phyloP scores from a whole-genome alignment of 768 basidiomycete species.

The Asterophora lycoperdoides region DNA sequence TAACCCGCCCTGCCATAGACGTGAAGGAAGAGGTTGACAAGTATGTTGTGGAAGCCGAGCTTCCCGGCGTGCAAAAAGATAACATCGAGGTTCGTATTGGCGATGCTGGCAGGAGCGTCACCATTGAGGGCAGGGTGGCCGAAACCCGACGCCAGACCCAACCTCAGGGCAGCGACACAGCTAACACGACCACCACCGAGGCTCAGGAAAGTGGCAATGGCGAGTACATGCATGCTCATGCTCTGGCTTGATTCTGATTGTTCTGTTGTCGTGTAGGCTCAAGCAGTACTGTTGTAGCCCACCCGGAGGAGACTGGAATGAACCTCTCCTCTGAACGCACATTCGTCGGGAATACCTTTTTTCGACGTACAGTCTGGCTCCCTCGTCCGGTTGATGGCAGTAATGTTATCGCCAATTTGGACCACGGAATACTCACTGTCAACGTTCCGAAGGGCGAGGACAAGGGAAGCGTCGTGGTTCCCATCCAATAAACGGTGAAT shows the following conservation, averaged over 20 bases:
- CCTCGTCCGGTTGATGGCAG: slow-evolving; percentile 57
- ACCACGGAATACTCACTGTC: slow-evolving; percentile 66
- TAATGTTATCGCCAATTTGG: slow-evolving; percentile 58
- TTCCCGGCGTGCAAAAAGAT: slow-evolving; percentile 78
- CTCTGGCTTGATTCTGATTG: neutral
- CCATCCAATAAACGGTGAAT: slow-evolving; percentile 25
- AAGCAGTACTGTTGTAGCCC: slow-evolving; percentile 19
- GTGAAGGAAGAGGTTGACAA: slow-evolving; percentile 59
- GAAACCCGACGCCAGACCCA: slow-evolving; percentile 20
- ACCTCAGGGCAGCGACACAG: slow-evolving; percentile 7
- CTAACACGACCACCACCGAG: slow-evolving; percentile 3
- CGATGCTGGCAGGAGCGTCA: slow-evolving; percentile 64
- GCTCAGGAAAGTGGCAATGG: slow-evolving; percentile 5
- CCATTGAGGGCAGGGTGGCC: slow-evolving; percentile 61
- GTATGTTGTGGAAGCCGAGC: slow-evolving; percentile 70
- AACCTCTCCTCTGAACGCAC: slow-evolving; percentile 57
- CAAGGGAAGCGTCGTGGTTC: slow-evolving; percentile 47
- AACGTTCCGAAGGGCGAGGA: slow-evolving; percentile 59
- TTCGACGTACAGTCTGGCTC: slow-evolving; percentile 69
- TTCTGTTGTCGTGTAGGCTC: slow-evolving; percentile 4
- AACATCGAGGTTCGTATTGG: slow-evolving; percentile 68
- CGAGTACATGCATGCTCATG: neutral
- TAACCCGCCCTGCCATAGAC: slow-evolving; percentile 57
- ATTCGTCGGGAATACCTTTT: slow-evolving; percentile 51
- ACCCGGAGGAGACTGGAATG: slow-evolving; percentile 28